Percentiles rank a stretch among this genome's conserved stretches.
These are phyloP conservation scores for Populus trichocarpa DNA, from an alignment of 441 rosid genomes.

Conservation along the genomic window DNA sequence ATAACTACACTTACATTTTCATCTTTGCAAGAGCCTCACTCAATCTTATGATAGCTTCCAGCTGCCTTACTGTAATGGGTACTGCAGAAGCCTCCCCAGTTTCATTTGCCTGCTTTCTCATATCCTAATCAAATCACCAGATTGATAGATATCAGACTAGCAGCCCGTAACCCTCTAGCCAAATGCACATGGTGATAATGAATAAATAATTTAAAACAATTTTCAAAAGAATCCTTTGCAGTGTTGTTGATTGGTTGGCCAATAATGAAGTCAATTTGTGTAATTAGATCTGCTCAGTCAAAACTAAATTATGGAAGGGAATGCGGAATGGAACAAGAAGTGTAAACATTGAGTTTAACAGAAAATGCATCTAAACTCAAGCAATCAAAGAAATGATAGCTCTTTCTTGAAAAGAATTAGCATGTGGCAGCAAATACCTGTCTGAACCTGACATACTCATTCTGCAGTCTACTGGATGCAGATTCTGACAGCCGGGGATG, in stretches of 20 bases:
- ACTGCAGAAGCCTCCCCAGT: conserved; percentile 88
- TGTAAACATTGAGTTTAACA: neutral
- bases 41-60: conserved; percentile 86
- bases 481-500: conserved; percentile 82
- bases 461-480: conserved; percentile 74
- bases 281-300: neutral
- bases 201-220: neutral
- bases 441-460: conserved; percentile 83
- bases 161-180: neutral
- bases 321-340: neutral
- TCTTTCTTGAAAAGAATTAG: neutral
- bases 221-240: neutral
- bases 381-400: neutral
- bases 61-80: conserved; percentile 96
- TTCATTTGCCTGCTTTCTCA: conserved; percentile 95
- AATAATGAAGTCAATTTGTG: neutral
- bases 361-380: neutral
- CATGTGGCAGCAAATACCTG: conserved; percentile 42
- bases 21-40: conserved; percentile 95
- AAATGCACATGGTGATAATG: neutral
- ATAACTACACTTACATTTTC: conserved; percentile 66
- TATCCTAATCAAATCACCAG: conserved; percentile 46
- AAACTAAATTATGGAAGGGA: neutral
- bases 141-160: neutral
- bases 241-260: neutral